A percentile compares a stretch with the other conserved stretches of the same genome.
Evolutionary conservation across 495 filamentous ascomycete species (phyloP).

Genomic region (Penicillium angulare): DNA sequence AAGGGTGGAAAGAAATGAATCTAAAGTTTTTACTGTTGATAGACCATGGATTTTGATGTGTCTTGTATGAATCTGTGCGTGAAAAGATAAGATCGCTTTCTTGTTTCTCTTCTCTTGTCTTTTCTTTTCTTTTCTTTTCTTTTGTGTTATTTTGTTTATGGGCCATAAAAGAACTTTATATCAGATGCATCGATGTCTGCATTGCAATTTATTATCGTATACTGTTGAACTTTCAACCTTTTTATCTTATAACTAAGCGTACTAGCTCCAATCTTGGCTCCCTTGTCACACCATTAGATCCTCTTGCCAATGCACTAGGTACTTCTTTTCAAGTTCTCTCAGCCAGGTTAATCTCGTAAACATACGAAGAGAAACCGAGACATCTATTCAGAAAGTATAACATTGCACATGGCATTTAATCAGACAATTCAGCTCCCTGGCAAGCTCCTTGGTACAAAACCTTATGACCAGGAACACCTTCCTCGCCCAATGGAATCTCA

Average conservation of each 20-base stretch:
- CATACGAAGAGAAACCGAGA: too few species aligned
- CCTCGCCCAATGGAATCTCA: slow-evolving; percentile 39
- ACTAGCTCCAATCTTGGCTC: too few species aligned
- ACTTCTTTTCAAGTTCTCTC: too few species aligned
- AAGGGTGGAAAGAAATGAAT: slow-evolving; percentile 34
- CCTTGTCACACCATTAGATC: too few species aligned
- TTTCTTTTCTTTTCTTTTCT: slow-evolving; percentile 3
- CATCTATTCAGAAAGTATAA: too few species aligned
- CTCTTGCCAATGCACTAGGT: too few species aligned
- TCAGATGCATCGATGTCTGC: slow-evolving; percentile 16
- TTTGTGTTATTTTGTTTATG: slow-evolving; percentile 6
- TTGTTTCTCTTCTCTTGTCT: slow-evolving; percentile 8
- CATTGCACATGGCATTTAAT: background rate
- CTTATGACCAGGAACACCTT: slow-evolving; percentile 38
- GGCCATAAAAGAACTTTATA: slow-evolving; percentile 8
- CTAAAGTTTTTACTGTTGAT: background rate
- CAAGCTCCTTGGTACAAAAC: slow-evolving; percentile 44
- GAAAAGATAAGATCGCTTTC: slow-evolving; percentile 12
- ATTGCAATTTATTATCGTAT: slow-evolving; percentile 5
- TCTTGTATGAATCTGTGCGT: slow-evolving; percentile 15
- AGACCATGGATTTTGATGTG: background rate
- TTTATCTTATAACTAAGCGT: too few species aligned
- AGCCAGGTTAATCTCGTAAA: too few species aligned
- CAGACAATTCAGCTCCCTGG: slow-evolving; percentile 21
- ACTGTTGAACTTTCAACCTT: background rate